A percentile compares a stretch with the other conserved stretches of the same genome.
Conservation (phyloP, 192 early-diverging fungal species). For the Coemansia sp. region DNA sequence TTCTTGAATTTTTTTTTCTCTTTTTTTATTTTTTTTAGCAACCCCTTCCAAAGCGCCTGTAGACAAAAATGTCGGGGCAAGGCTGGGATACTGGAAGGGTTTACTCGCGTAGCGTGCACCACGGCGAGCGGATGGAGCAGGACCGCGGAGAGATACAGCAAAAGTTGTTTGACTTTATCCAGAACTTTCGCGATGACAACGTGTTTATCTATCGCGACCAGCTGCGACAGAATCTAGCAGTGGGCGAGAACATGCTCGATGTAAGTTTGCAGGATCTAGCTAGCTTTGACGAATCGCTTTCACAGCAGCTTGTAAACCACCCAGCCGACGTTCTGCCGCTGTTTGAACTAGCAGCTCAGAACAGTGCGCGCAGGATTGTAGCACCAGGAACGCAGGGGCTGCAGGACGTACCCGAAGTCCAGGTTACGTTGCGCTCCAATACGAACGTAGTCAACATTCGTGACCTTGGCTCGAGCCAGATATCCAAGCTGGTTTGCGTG, state of each 20-base stretch:
- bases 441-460: constrained; percentile 87
- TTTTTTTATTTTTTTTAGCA: background rate
- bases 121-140: constrained; percentile 59
- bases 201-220: constrained; percentile 91
- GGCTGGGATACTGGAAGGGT: constrained; percentile 85
- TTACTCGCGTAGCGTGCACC: constrained; percentile 69
- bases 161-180: constrained; percentile 77
- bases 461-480: constrained; percentile 77
- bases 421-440: constrained; percentile 83
- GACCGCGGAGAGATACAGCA: constrained; percentile 63
- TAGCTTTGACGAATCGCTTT: constrained; percentile 79
- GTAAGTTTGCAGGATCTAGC: constrained; percentile 86
- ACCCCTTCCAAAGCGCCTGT: background rate
- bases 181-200: constrained; percentile 82
- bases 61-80: constrained; percentile 48
- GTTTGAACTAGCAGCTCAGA: constrained; percentile 88
- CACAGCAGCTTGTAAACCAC: constrained; percentile 71
- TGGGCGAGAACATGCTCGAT: constrained; percentile 76
- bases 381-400: constrained; percentile 56
- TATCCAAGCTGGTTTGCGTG: constrained; percentile 91
- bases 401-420: constrained; percentile 75
- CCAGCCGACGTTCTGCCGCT: constrained; percentile 79
- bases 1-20: too few species aligned
- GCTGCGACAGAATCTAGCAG: constrained; percentile 77
- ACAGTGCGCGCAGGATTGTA: constrained; percentile 72